phyloP scores from a whole-genome alignment of 441 rosid genomes.

The Francoa sonchifolia region DNA sequence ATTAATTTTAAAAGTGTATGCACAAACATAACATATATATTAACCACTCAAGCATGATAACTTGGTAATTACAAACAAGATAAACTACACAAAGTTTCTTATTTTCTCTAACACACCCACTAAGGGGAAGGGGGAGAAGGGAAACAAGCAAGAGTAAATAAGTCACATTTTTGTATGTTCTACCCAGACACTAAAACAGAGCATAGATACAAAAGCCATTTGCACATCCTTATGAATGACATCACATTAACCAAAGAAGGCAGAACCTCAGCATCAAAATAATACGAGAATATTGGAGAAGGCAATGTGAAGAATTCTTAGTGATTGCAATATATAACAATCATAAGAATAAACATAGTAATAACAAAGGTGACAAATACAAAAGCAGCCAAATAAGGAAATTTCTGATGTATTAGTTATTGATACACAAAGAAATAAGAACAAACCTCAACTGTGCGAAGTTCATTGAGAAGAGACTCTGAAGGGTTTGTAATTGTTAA shows the following conservation, averaged over 20 bases:
- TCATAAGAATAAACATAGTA: background rate
- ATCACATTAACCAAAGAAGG: background rate
- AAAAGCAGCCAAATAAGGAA: background rate
- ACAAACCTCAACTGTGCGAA: conserved; percentile 92
- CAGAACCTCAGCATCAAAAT: too few relatives aligned
- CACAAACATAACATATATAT: too few relatives aligned
- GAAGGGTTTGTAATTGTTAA: conserved; percentile 84
- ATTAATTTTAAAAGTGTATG: too few relatives aligned
- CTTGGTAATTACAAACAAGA: too few relatives aligned
- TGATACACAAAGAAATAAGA: conserved; percentile 5
- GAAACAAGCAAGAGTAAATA: background rate
- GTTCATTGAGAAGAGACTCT: conserved; percentile 86
- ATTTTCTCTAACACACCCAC: too few relatives aligned
- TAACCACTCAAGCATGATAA: too few relatives aligned
- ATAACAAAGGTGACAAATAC: background rate
- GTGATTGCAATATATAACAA: too few relatives aligned
- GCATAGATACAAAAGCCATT: background rate
- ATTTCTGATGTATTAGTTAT: conserved; percentile 2
- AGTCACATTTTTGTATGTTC: background rate
- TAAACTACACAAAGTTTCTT: too few relatives aligned
- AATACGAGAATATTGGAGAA: too few relatives aligned
- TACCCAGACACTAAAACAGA: background rate
- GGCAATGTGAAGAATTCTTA: too few relatives aligned
- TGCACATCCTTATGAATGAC: background rate
- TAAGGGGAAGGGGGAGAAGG: background rate